Evolutionary conservation across 2,329 filamentous ascomycete species (phyloP), one percentile per base, ranked within the genome.

Genomic region (Monosporascus sp.): DNA sequence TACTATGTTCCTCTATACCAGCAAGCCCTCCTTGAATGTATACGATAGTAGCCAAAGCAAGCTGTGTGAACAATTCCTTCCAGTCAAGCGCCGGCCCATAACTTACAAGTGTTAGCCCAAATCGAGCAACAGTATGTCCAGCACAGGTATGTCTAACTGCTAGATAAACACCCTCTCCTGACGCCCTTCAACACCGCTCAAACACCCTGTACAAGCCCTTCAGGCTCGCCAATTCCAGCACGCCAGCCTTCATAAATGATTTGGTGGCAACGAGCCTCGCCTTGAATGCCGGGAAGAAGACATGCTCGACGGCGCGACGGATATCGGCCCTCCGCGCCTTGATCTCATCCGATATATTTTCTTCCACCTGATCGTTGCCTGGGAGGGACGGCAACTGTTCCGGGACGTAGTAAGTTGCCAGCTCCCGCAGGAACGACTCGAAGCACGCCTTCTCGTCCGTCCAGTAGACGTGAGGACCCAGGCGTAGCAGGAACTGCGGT

Each of bases 121-220:
- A 34, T 14, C 11, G 18, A 42, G 39, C 18, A 20, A 42, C 5
- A 24, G 18, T 4, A 20, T 42, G 39, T 9, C 18, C 18, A 42
- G 39, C 39, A 11, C 9, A 18, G 5, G 6, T 14, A 34, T 14
- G 1, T 24, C n/a, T 14, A 20, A 14, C 5, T 46, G 3, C 8
- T 24, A 7, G 42, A 22, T 27, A 15, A 31, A 6, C 22, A 3
- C 14, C 5, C 17, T 46, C 11, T 3, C 42, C 8, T 24, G 20
- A 17, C 2, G 9, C 15, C 50, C 6, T 51, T 81, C 70, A 97
- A 69, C 94, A 97, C 51, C 94, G 77, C 72, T 99, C 94, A 76
- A 99, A 99, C 3, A 97, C 92, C 46, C 89, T 78, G 70, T 99
- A 99, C 53, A 99, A 68, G 0, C 92, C 91, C 70, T 96, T 97